Evolutionary conservation across 768 basidiomycete species (phyloP).

Genomic region (Xerocomus brunneocitrinus): DNA sequence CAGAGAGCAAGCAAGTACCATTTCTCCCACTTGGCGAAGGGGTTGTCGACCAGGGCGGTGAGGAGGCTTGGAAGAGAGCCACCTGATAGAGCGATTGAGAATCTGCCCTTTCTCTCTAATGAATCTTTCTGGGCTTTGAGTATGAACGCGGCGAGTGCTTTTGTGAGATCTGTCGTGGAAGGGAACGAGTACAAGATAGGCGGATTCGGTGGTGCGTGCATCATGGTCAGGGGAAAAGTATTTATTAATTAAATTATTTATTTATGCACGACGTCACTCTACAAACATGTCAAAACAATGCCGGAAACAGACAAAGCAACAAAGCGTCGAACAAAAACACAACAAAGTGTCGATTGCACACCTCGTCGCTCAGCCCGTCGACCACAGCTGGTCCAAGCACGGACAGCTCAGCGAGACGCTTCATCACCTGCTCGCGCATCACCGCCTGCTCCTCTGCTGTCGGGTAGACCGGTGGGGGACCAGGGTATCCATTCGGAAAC

Average conservation of each 20-base stretch:
- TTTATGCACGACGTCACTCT: constrained; percentile 16
- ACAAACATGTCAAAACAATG: constrained; percentile 24
- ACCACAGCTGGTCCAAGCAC: constrained; percentile 36
- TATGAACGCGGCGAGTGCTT: constrained; percentile 75
- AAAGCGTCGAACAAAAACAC: constrained; percentile 71
- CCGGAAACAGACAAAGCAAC: constrained; percentile 67
- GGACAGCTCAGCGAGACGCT: constrained; percentile 41
- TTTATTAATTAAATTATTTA: neutral
- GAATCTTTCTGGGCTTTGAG: constrained; percentile 85
- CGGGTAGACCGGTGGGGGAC: constrained; percentile 66
- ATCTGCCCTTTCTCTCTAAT: constrained; percentile 81
- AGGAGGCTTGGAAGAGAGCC: constrained; percentile 87
- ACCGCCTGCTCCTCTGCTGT: constrained; percentile 68
- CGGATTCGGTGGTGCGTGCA: constrained; percentile 55
- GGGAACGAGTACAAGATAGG: constrained; percentile 75
- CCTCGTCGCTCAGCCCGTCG: constrained; percentile 54
- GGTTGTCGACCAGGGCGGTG: constrained; percentile 57
- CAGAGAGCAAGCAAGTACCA: constrained; percentile 54
- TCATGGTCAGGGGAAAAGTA: constrained; percentile 14
- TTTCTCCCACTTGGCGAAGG: constrained; percentile 84
- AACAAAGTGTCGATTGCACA: constrained; percentile 77
- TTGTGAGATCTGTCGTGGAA: constrained; percentile 47
- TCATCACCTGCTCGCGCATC: constrained; percentile 42
- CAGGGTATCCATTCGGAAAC: constrained; percentile 90
- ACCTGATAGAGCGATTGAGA: constrained; percentile 91